phyloP scores from a whole-genome alignment of 805 yeast species.

The Saturnispora halmiae region DNA sequence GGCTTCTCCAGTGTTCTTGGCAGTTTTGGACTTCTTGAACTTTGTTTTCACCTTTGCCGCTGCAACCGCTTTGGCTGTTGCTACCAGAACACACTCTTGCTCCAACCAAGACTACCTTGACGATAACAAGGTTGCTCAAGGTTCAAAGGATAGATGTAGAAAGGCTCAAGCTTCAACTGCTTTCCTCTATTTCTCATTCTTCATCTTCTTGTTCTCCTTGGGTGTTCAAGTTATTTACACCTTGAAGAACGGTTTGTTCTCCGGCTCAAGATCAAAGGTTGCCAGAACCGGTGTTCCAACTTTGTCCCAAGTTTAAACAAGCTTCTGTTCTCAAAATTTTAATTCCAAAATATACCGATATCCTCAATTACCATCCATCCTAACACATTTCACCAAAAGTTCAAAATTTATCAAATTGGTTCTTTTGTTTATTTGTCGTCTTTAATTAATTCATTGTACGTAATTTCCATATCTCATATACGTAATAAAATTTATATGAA shows the following conservation, averaged over 20 bases:
- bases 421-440: no score
- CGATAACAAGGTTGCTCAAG: conserved; percentile 62
- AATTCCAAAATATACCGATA: neutral
- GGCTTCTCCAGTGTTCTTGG: conserved; percentile 80
- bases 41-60: conserved; percentile 88
- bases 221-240: conserved; percentile 40
- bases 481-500: neutral
- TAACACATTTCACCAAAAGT: neutral
- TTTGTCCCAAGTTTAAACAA: conserved; percentile 69
- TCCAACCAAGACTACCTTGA: conserved; percentile 54
- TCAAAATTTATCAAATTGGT: neutral
- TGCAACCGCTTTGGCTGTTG: conserved; percentile 91
- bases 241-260: conserved; percentile 50
- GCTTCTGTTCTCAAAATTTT: neutral
- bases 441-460: conserved; percentile 2
- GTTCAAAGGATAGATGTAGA: conserved; percentile 81
- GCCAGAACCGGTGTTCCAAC: conserved; percentile 84
- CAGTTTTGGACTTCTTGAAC: conserved; percentile 76
- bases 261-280: conserved; percentile 41
- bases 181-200: conserved; percentile 77
- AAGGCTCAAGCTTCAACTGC: conserved; percentile 82
- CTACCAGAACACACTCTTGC: conserved; percentile 82
- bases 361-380: no score
- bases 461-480: neutral
- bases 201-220: conserved; percentile 59